Evolutionary conservation across 169 alveolate species (phyloP).

Genomic region (Perkinsus marinus): DNA sequence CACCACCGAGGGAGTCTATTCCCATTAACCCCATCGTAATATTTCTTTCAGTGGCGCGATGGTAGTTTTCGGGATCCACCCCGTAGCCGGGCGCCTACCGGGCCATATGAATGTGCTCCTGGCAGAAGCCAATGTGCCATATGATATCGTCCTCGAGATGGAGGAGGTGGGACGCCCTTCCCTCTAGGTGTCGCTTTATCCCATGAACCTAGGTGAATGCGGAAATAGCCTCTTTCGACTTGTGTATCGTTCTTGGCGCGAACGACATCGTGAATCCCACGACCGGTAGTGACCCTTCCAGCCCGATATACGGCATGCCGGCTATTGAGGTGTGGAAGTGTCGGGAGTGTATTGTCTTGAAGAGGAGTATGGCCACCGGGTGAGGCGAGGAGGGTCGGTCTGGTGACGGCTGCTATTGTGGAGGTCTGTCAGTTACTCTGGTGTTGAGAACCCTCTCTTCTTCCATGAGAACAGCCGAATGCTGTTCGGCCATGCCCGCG

Average conservation of each 20-base stretch:
- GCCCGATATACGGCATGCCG: conserved; percentile 73
- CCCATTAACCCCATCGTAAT: not conserved
- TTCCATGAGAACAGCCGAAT: conserved; percentile 44
- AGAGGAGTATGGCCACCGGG: conserved; percentile 65
- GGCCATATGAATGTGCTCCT: conserved; percentile 72
- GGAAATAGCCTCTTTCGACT: conserved; percentile 36
- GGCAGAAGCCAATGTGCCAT: conserved; percentile 74
- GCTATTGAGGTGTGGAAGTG: conserved; percentile 70
- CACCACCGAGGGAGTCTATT: not conserved
- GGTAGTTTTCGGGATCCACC: conserved; percentile 71
- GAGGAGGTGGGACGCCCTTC: conserved; percentile 34
- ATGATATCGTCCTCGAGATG: conserved; percentile 65
- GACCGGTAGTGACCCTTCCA: conserved; percentile 45
- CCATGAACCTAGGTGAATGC: conserved; percentile 31
- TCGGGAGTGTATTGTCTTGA: conserved; percentile 47
- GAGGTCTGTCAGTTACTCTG: conserved; percentile 38
- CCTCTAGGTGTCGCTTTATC: not conserved
- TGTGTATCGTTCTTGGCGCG: conserved; percentile 70
- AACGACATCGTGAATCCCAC: conserved; percentile 72
- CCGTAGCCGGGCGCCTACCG: conserved; percentile 82
- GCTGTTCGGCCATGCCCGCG: conserved; percentile 62
- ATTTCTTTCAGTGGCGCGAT: conserved; percentile 36
- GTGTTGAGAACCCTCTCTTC: conserved; percentile 66
- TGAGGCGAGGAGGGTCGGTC: not conserved
- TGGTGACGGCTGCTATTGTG: not conserved